These are phyloP conservation scores for Phylloboletellus chloephorus DNA, from an alignment of 1,284 basidiomycete species.

Conservation along the genomic window DNA sequence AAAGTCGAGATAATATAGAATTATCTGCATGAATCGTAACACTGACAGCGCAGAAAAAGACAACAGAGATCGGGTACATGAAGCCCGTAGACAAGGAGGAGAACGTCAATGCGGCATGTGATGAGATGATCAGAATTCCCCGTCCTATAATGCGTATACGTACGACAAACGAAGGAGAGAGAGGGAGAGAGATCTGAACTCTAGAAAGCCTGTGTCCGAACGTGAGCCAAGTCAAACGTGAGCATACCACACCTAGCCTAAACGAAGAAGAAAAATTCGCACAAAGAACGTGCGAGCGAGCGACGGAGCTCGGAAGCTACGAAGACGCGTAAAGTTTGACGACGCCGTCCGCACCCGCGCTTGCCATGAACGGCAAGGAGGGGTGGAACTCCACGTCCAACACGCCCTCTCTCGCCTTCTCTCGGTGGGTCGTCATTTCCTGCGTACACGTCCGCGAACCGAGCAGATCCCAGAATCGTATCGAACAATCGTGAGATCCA, in stretches of 20 bases:
- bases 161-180: constrained; percentile 13
- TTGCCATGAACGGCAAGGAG: constrained; percentile 82
- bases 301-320: too few relatives aligned
- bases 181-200: constrained; percentile 11
- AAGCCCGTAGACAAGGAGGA: too few relatives aligned
- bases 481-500: constrained; percentile 89
- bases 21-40: too few relatives aligned
- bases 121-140: constrained; percentile 22
- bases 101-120: constrained; percentile 11
- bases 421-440: constrained; percentile 83
- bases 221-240: constrained; percentile 8
- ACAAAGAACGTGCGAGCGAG: background rate
- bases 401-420: constrained; percentile 88
- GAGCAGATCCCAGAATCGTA: constrained; percentile 94
- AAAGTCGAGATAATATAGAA: too few relatives aligned
- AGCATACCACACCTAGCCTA: constrained; percentile 15
- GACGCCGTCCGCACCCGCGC: constrained; percentile 92
- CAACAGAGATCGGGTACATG: background rate
- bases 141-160: constrained; percentile 26
- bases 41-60: background rate
- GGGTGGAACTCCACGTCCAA: constrained; percentile 84
- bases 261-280: background rate
- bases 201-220: constrained; percentile 5
- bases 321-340: constrained; percentile 85
- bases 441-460: constrained; percentile 78